Evolutionary conservation across 441 rosid species (phyloP), one percentile per base, ranked within the genome.

Genomic region (Pelargonium fulgidum): DNA sequence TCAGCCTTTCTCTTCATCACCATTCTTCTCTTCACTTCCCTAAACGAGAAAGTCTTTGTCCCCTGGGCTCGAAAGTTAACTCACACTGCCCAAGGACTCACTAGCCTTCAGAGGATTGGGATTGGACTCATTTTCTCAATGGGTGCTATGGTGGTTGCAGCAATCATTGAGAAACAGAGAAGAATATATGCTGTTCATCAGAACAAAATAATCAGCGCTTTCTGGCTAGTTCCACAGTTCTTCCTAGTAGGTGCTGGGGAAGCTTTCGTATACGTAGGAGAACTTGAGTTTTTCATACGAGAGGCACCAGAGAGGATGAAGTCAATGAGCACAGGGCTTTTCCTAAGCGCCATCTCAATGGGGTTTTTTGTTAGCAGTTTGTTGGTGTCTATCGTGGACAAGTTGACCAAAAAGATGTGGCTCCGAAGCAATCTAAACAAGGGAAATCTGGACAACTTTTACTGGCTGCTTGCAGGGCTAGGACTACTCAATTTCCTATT

Each of bases 291-390:
- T 76, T 93, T 91, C 80, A 87, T 89, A 42, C 80, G 89, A 62
- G 96, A 93, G 76, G 93, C 96, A 44, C 97, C 97, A 0, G 92
- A 86, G 64, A 82, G 92, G 71, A 91, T 88, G 95, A 93, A 91
- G 73, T 86, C 96, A 3, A 91, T 87, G 93, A 93, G 99, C 85
- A 93, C 97, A 0, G 96, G 96, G 17, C 81, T 93, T n/a, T 91
- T 91, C 69, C 79, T 93, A 1, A 88, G 93, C 61, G 85, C 89
- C 54, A 81, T 91, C 12, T 88, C 96, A 1, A 81, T 89, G 95
- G 97, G 97, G 24, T 88, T 91, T 86, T 93, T 86, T 62, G 81
- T 86, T 0, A 93, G 97, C 79, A 89, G 96, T 58, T 77, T 91
- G 73, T 64, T 93, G 44, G 99, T 93, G 66, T 77, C 90, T 1